Percentiles rank a stretch among this genome's conserved stretches.
Conservation (phyloP, 1,139 yeast species). For the Hanseniaspora uvarum region DNA sequence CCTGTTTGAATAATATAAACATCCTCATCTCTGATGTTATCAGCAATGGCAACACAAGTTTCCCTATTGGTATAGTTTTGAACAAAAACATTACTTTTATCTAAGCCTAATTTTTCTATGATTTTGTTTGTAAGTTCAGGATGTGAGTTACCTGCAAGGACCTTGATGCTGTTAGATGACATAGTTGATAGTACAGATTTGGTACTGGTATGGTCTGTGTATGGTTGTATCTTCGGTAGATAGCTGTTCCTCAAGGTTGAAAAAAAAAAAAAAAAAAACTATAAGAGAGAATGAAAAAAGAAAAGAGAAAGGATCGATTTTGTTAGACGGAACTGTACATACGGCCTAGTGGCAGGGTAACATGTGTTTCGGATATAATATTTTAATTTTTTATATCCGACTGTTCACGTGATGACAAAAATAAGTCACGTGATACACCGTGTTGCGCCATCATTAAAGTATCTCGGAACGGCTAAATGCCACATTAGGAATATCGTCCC, state of each 20-base stretch:
- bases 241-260: background rate
- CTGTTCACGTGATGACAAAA: too few relatives aligned
- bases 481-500: too few relatives aligned
- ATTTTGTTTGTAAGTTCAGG: conserved; percentile 80
- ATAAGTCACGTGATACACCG: too few relatives aligned
- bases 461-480: too few relatives aligned
- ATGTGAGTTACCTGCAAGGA: conserved; percentile 82
- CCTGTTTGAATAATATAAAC: conserved; percentile 88
- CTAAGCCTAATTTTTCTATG: conserved; percentile 53
- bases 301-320: too few relatives aligned
- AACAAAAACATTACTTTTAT: conserved; percentile 43
- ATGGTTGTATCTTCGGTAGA: background rate
- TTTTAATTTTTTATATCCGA: too few relatives aligned
- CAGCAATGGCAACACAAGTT: conserved; percentile 85
- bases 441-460: too few relatives aligned
- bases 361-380: too few relatives aligned
- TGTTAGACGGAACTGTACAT: too few relatives aligned
- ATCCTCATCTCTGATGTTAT: conserved; percentile 94
- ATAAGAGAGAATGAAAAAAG: too few relatives aligned
- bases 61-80: conserved; percentile 44
- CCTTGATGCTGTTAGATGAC: conserved; percentile 79
- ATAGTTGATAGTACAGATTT: too few relatives aligned
- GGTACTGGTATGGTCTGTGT: background rate
- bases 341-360: too few relatives aligned
- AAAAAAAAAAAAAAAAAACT: background rate